Evolutionary conservation across 2,329 filamentous ascomycete species (phyloP).

Genomic region (Fusarium phyllophilum): DNA sequence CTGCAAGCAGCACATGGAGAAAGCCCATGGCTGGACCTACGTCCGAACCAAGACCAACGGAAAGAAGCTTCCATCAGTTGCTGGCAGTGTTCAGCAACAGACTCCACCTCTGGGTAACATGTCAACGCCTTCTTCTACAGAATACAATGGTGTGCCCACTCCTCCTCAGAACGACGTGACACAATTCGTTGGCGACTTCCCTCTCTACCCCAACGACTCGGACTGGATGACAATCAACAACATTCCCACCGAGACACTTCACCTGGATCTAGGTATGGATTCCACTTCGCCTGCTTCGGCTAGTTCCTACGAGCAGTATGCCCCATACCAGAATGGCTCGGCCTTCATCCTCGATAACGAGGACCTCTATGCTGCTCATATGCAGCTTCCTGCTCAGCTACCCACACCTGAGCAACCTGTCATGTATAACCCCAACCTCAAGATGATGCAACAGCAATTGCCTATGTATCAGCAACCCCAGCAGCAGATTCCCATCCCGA

Average conservation of each 20-base stretch:
- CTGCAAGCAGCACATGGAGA: constrained; percentile 99
- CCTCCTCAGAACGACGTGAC: constrained; percentile 62
- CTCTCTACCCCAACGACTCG: constrained; percentile 58
- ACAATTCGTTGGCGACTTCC: constrained; percentile 56
- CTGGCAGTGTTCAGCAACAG: constrained; percentile 59
- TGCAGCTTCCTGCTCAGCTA: constrained; percentile 65
- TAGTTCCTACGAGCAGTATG: constrained; percentile 62
- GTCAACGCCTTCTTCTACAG: constrained; percentile 69
- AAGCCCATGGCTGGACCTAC: constrained; percentile 91
- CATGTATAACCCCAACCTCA: constrained; percentile 51
- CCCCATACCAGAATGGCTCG: constrained; percentile 68
- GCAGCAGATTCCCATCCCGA: constrained; percentile 41
- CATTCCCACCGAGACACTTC: constrained; percentile 48
- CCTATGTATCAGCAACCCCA: constrained; percentile 45
- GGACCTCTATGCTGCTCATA: constrained; percentile 69
- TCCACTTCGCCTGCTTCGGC: constrained; percentile 53
- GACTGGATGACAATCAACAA: constrained; percentile 56
- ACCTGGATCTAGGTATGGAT: constrained; percentile 54
- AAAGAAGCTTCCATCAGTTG: constrained; percentile 64
- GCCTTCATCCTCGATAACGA: constrained; percentile 71
- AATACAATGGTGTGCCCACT: constrained; percentile 64
- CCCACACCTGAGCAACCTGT: constrained; percentile 48
- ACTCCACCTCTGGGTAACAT: constrained; percentile 70
- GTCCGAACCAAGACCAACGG: constrained; percentile 92
- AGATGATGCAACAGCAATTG: constrained; percentile 57